phyloP scores from a whole-genome alignment of 1,284 basidiomycete genomes.

The Trichosporon sp. region DNA sequence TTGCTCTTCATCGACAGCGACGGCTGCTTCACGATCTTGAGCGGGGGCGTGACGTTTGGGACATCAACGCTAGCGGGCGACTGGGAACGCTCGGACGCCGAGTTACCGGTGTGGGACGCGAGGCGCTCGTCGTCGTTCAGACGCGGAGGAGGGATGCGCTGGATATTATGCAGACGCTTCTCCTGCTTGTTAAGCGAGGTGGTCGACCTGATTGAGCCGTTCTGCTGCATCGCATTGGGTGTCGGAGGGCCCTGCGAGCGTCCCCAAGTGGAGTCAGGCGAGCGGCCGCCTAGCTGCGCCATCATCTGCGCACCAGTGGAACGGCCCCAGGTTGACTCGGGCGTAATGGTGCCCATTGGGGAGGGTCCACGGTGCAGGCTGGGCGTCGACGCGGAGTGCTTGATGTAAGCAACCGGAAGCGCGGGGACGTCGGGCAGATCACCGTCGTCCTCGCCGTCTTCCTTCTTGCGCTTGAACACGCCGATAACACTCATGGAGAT shows the following conservation, averaged over 20 bases:
- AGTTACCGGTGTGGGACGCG: background rate
- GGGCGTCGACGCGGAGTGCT: background rate
- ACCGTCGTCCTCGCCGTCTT: background rate
- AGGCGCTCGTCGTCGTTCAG: background rate
- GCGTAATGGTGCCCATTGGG: background rate
- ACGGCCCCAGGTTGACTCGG: background rate
- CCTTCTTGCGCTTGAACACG: conserved; percentile 13
- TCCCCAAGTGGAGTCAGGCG: background rate
- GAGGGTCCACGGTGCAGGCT: background rate
- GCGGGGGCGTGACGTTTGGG: background rate
- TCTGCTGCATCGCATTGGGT: background rate
- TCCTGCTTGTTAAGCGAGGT: background rate
- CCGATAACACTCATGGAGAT: conserved; percentile 11
- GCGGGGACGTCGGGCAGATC: conserved; percentile 12
- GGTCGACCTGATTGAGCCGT: background rate
- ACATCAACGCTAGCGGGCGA: background rate
- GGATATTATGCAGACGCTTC: conserved; percentile 2
- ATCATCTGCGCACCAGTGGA: background rate
- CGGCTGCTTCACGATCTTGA: background rate
- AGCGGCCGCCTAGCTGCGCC: background rate
- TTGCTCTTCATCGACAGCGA: background rate
- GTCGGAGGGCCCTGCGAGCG: background rate
- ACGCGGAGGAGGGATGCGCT: background rate
- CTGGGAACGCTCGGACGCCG: background rate
- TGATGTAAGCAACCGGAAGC: background rate